Evolutionary conservation across 768 basidiomycete genomes (phyloP), one percentile per base, ranked within the genome.

Genomic region (Pleurotus salmoneostramineus): DNA sequence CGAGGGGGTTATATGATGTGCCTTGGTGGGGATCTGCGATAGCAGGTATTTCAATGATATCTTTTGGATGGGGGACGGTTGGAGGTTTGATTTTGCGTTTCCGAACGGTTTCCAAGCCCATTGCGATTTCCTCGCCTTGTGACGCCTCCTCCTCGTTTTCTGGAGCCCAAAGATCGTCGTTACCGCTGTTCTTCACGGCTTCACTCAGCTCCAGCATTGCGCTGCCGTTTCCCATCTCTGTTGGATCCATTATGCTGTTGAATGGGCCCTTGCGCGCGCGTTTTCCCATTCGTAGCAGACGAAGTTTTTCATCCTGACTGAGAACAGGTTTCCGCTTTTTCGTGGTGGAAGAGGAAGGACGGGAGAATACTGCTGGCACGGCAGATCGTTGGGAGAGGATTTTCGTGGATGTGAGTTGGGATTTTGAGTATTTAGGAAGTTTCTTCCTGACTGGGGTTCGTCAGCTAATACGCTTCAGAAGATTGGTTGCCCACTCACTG

Each of bases 371-470:
- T 0, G 94, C 90, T 11, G 94, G 91, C 10, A 96, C 81, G 4
- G 95, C 94, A 1, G 94, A 95, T 15, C 94, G 88, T 66, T 94
- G 85, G 0, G 85, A 71, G 12, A 97, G 83, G 34, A 96, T 89
- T 77, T 89, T 89, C 1, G 88, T 74, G 0, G 92, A 91, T 15
- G 79, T 87, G 8, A 91, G 71, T 47, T 80, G 74, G 3, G 74
- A 63, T 31, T 71, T 75, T 7, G 83, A 83, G 67, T 79, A 85
- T 59, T 80, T 77, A 8, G 84, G 83, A 0, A 87, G 66, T 4
- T 73, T 65, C 62, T 79, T 82, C 55, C 89, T 84, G 57, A 88
- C 89, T 91, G 60, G 4, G 56, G 4, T 31, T 36, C 46, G 35
- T 32, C 10, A 45, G 48, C 35, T 14, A 57, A 56, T 27, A 8